phyloP scores from a whole-genome alignment of 2,329 filamentous ascomycete species.

The Lizonia empirigonia region DNA sequence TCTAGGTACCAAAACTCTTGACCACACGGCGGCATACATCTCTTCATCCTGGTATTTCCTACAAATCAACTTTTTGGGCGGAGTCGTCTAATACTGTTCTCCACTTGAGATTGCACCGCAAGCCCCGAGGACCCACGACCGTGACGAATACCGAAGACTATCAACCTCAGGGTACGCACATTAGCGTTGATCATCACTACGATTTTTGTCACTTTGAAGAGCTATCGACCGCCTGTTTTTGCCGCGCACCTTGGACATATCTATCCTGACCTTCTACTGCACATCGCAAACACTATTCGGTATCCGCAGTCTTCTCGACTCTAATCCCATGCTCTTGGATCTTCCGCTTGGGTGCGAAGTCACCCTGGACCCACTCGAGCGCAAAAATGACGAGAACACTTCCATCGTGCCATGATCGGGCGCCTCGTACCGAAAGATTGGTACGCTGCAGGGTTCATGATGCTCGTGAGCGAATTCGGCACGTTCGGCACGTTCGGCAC shows the following conservation, averaged over 20 bases:
- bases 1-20: conserved; percentile 21
- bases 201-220: conserved; percentile 22
- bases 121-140: conserved; percentile 42
- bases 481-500: conserved; percentile 6
- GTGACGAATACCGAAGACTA: conserved; percentile 49
- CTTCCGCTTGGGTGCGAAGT: not conserved
- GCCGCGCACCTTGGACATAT: conserved; percentile 19
- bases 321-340: not conserved
- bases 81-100: conserved; percentile 16
- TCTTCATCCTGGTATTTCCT: conserved; percentile 18
- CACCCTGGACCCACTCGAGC: conserved; percentile 1
- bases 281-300: conserved; percentile 40
- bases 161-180: conserved; percentile 47
- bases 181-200: conserved; percentile 48
- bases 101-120: conserved; percentile 33
- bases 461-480: conserved; percentile 14
- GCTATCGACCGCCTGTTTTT: conserved; percentile 13
- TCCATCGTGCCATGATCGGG: conserved; percentile 8
- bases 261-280: conserved; percentile 25
- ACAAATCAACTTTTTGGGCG: conserved; percentile 16
- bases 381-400: not conserved
- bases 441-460: conserved; percentile 11
- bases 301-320: conserved; percentile 35
- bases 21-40: conserved; percentile 26
- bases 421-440: conserved; percentile 11